Evolutionary conservation across 2,329 filamentous ascomycete species (phyloP).

Genomic region (Botrytis aclada): DNA sequence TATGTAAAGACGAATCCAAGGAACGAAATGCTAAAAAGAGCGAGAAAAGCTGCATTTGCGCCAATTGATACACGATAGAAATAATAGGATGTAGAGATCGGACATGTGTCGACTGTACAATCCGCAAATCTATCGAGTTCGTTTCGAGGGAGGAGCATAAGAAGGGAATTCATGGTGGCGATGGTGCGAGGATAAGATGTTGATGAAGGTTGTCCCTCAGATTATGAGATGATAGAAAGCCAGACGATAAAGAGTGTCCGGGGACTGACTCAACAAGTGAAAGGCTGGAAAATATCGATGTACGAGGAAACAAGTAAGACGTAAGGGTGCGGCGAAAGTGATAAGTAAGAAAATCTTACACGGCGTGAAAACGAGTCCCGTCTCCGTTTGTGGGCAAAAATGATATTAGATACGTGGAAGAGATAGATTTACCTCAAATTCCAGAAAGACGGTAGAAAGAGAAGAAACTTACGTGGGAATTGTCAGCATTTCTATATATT

Average conservation of each 20-base stretch:
- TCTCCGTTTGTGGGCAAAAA: background rate
- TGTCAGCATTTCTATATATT: background rate
- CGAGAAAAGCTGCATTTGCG: conserved; percentile 52
- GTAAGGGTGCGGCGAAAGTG: background rate
- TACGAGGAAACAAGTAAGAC: background rate
- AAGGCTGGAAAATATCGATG: background rate
- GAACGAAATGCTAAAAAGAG: conserved; percentile 47
- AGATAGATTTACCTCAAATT: background rate
- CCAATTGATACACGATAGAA: conserved; percentile 52
- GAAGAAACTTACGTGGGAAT: background rate
- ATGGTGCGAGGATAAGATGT: background rate
- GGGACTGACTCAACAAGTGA: background rate
- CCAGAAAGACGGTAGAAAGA: background rate
- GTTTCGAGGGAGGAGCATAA: conserved; percentile 11
- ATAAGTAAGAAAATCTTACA: background rate
- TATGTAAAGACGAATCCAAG: conserved; percentile 44
- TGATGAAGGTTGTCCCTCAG: background rate
- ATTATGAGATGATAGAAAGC: background rate
- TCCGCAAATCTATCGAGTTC: background rate
- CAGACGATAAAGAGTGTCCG: background rate
- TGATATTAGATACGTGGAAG: background rate
- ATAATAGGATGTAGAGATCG: conserved; percentile 44
- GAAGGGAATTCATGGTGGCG: conserved; percentile 10
- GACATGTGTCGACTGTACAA: conserved; percentile 31
- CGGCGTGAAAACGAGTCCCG: background rate